Percentiles rank a stretch among this genome's conserved stretches.
phyloP scores from a whole-genome alignment of 495 filamentous ascomycete genomes.

The Friedmanniomyces endolithicus region DNA sequence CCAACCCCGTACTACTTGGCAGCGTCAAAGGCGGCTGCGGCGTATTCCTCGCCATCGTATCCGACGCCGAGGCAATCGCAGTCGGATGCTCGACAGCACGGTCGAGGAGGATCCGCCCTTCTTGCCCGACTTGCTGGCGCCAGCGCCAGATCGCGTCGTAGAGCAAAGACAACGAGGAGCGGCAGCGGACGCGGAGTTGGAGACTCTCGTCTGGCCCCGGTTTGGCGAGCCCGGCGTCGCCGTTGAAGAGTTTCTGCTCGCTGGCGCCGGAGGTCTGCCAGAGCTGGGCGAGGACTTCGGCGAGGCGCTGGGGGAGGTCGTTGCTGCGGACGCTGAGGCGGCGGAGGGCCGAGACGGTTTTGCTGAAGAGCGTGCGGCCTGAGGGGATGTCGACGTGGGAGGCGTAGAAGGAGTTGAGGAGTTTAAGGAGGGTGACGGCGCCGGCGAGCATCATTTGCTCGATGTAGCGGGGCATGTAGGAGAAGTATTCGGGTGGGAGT shows the following conservation, averaged over 20 bases:
- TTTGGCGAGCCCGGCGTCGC: constrained; percentile 1
- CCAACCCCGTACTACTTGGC: background rate
- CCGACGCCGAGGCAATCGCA: constrained; percentile 2
- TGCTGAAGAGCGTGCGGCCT: constrained; percentile 62
- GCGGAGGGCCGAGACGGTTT: constrained; percentile 64
- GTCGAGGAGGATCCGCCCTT: constrained; percentile 11
- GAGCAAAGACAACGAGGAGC: constrained; percentile 87
- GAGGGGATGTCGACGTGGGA: constrained; percentile 58
- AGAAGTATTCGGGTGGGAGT: constrained; percentile 42
- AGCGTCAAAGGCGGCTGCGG: constrained; percentile 3
- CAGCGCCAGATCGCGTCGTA: constrained; percentile 91
- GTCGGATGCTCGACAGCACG: constrained; percentile 18
- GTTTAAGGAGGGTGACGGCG: constrained; percentile 71
- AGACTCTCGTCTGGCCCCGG: constrained; percentile 50
- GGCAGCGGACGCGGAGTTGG: constrained; percentile 73
- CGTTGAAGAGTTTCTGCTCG: constrained; percentile 28
- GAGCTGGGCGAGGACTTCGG: constrained; percentile 83
- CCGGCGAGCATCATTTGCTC: constrained; percentile 86
- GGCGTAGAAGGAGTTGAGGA: constrained; percentile 74
- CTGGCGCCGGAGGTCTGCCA: constrained; percentile 62
- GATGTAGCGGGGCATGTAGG: constrained; percentile 72
- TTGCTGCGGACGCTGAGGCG: constrained; percentile 68
- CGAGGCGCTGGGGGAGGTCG: constrained; percentile 72
- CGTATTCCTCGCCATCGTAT: constrained; percentile 11
- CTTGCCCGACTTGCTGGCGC: constrained; percentile 35